Conservation (phyloP, 495 filamentous ascomycete species). For the Aspergillus steynii region DNA sequence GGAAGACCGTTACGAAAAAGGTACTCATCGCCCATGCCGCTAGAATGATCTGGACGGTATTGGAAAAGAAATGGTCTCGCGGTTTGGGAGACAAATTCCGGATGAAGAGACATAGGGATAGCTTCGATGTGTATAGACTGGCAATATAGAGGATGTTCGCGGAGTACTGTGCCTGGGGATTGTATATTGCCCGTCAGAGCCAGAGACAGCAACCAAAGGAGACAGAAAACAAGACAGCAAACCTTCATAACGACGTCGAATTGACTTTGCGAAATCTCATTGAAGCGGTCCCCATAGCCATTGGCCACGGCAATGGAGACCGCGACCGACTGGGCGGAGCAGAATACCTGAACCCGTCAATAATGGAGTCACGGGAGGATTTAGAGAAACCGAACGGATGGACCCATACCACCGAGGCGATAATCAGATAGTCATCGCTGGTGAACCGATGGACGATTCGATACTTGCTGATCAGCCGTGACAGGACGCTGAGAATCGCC, state of each 20-base stretch:
- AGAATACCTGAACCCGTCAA: constrained; percentile 18
- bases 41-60: constrained; percentile 14
- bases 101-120: constrained; percentile 29
- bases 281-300: constrained; percentile 29
- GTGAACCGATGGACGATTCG: constrained; percentile 23
- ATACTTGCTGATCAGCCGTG: constrained; percentile 31
- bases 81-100: constrained; percentile 22
- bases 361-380: neutral
- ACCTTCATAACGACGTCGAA: constrained; percentile 33
- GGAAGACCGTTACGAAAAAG: constrained; percentile 26
- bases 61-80: constrained; percentile 21
- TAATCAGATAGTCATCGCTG: constrained; percentile 24
- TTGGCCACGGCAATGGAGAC: constrained; percentile 29
- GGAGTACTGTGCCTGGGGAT: constrained; percentile 21
- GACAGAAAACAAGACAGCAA: neutral
- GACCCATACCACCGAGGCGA: constrained; percentile 22
- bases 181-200: constrained; percentile 3
- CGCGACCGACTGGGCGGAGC: constrained; percentile 21
- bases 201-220: neutral
- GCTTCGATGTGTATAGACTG: constrained; percentile 28
- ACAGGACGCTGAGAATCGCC: constrained; percentile 24
- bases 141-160: constrained; percentile 25
- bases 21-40: constrained; percentile 21
- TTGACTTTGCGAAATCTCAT: constrained; percentile 13
- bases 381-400: neutral